Percentiles rank a stretch among this genome's conserved stretches.
Evolutionary conservation across 495 filamentous ascomycete species (phyloP).

Genomic region (Talaromyces borbonicus): DNA sequence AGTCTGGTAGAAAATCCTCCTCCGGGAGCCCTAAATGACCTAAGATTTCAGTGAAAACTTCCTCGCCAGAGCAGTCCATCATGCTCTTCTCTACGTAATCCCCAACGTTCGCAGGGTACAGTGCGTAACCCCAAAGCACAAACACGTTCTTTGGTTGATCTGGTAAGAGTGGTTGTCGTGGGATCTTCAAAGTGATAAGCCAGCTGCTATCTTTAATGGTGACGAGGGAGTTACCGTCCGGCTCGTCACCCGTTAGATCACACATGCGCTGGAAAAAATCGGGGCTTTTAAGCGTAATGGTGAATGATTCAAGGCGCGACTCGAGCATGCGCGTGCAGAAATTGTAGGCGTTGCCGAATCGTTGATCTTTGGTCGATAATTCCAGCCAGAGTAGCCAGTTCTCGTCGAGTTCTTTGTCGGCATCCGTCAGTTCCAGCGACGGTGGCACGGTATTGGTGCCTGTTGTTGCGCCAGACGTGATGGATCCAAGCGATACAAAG

Average conservation of each 20-base stretch:
- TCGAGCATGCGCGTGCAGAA: conserved; percentile 25
- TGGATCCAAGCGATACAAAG: conserved; percentile 20
- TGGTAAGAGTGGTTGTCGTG: conserved; percentile 27
- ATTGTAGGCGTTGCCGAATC: conserved; percentile 27
- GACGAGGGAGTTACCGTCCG: conserved; percentile 24
- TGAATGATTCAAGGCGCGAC: conserved; percentile 27
- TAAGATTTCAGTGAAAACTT: conserved; percentile 29
- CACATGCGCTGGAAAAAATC: conserved; percentile 20
- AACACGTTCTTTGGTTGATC: conserved; percentile 18
- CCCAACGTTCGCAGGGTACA: conserved; percentile 18
- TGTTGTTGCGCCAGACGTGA: conserved; percentile 16
- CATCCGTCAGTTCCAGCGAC: conserved; percentile 4
- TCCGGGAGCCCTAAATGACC: conserved; percentile 18
- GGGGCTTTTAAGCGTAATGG: conserved; percentile 23
- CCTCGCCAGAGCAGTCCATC: conserved; percentile 24
- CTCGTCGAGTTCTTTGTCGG: conserved; percentile 19
- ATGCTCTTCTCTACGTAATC: conserved; percentile 31
- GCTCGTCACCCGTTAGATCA: conserved; percentile 19
- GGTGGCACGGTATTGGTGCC: conserved; percentile 20
- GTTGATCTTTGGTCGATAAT: conserved; percentile 12
- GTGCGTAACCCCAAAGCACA: conserved; percentile 29
- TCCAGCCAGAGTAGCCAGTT: conserved; percentile 22
- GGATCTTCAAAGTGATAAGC: conserved; percentile 26
- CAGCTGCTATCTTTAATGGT: conserved; percentile 27
- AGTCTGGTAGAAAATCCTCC: conserved; percentile 8